Evolutionary conservation across 129 eudicot species (phyloP).

Genomic region (Oenanthe sinensis): DNA sequence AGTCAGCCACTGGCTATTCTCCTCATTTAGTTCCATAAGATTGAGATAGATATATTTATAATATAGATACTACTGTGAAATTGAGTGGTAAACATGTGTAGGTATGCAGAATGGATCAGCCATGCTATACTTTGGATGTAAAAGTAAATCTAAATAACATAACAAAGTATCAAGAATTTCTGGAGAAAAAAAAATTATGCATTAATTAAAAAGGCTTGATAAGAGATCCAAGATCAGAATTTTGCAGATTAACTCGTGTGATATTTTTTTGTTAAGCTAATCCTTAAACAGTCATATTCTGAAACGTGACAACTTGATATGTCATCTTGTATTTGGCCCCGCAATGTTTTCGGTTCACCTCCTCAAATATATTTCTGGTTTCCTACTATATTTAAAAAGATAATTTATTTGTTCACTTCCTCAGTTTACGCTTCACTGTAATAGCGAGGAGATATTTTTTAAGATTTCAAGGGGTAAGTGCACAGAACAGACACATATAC

Average conservation of each 20-base stretch:
- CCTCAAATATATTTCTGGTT: not conserved
- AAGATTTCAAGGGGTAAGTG: not conserved
- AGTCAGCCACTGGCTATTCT: not conserved
- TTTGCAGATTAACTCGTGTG: not conserved
- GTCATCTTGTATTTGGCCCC: not conserved
- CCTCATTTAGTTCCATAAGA: not conserved
- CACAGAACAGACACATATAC: not conserved
- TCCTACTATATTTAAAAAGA: not conserved
- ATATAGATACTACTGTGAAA: not conserved
- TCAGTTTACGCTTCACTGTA: not conserved
- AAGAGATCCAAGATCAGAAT: not conserved
- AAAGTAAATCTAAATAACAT: not conserved
- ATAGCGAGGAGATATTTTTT: not conserved
- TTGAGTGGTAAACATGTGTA: not conserved
- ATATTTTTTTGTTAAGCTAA: not conserved
- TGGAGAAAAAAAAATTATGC: not conserved
- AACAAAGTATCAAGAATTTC: not conserved
- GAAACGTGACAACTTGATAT: not conserved
- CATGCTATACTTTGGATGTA: not conserved
- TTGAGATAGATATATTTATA: not conserved
- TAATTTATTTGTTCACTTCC: not conserved
- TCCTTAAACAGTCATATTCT: not conserved
- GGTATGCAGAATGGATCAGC: not conserved
- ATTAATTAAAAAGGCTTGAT: not conserved
- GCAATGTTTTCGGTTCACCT: not conserved